These are phyloP conservation scores for Mortierella antarctica DNA, from an alignment of 192 early-diverging fungal species.

Conservation along the genomic window DNA sequence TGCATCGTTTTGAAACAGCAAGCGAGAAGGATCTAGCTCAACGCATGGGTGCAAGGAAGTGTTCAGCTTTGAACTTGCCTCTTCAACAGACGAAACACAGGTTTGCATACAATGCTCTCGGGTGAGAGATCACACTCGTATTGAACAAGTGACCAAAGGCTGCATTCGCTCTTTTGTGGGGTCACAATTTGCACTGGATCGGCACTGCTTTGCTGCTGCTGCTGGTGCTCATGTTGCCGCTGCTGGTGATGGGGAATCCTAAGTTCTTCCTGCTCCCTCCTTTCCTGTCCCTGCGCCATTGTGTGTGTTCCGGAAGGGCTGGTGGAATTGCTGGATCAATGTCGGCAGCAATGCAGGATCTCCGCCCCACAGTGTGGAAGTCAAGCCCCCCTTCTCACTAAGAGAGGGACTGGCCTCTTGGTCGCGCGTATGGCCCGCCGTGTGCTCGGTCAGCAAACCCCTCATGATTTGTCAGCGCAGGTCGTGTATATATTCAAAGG, in stretches of 20 bases:
- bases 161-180: conserved; percentile 33
- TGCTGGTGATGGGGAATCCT: not conserved
- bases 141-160: conserved; percentile 43
- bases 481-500: not conserved
- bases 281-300: not conserved
- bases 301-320: not conserved
- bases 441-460: not conserved
- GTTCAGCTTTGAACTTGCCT: conserved; percentile 10
- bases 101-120: conserved; percentile 25
- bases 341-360: no score
- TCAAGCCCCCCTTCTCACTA: not conserved
- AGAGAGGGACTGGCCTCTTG: no score
- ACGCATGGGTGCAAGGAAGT: not conserved
- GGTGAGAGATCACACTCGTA: conserved; percentile 45
- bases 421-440: no score
- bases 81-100: conserved; percentile 38
- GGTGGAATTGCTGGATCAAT: no score
- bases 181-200: not conserved
- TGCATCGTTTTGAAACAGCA: no score
- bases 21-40: no score
- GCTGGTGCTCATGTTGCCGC: not conserved
- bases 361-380: no score
- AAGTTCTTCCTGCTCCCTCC: not conserved
- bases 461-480: not conserved
- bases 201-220: not conserved